Evolutionary conservation across 176 grass and related monocot species (phyloP).

Genomic region (Eleusine indica): DNA sequence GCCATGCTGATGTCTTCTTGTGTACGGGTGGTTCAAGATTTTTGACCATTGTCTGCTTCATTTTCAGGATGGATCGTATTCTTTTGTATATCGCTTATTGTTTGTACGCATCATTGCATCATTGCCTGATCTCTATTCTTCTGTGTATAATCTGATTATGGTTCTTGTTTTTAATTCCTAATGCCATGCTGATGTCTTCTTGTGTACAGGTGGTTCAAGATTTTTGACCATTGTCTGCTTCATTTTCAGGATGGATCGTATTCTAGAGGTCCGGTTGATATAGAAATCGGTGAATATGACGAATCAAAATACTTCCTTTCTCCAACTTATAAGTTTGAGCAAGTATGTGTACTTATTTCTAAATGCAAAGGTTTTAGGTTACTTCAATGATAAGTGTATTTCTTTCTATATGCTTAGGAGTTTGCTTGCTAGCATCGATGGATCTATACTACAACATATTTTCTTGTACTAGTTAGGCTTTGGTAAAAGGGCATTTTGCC

Average conservation of each 20-base stretch:
- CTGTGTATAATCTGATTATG: background rate
- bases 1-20: constrained; percentile 13
- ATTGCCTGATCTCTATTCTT: constrained; percentile 24
- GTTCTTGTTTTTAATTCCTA: constrained; percentile 12
- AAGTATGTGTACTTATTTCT: constrained; percentile 63
- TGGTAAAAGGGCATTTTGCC: background rate
- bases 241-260: constrained; percentile 95
- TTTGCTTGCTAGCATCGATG: background rate
- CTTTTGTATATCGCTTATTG: constrained; percentile 27
- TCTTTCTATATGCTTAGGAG: constrained; percentile 24
- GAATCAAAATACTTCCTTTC: constrained; percentile 91
- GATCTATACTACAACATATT: background rate
- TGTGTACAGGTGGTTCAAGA: constrained; percentile 15
- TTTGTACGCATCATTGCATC: background rate
- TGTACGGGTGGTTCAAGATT: constrained; percentile 9
- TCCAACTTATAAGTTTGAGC: constrained; percentile 93
- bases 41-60: background rate
- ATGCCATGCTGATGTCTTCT: constrained; percentile 7
- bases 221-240: background rate
- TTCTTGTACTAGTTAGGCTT: background rate
- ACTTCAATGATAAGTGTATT: constrained; percentile 18
- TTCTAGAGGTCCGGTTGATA: constrained; percentile 86
- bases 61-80: constrained; percentile 98
- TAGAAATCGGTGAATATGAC: constrained; percentile 73
- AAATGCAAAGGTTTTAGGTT: constrained; percentile 5